phyloP scores from a whole-genome alignment of 768 basidiomycete genomes.

The Panus rudis region DNA sequence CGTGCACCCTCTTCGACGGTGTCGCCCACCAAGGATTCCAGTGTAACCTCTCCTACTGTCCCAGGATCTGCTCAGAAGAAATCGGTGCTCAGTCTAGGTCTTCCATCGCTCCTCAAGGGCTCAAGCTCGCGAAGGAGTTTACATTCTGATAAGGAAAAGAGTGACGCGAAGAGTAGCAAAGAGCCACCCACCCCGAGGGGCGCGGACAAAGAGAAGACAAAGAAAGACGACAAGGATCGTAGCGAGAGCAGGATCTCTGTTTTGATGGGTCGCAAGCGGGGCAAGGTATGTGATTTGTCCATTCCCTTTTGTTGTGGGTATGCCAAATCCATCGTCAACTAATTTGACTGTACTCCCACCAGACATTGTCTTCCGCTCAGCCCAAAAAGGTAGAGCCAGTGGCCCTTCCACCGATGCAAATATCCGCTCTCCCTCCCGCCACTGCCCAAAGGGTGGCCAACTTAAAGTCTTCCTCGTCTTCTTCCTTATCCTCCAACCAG shows the following conservation, averaged over 20 bases:
- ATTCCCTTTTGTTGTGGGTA: constrained; percentile 1
- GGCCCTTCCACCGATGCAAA: constrained; percentile 85
- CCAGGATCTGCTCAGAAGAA: constrained; percentile 67
- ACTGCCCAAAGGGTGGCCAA: constrained; percentile 84
- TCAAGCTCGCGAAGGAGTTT: constrained; percentile 80
- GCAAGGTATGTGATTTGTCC: constrained; percentile 64
- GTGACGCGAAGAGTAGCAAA: constrained; percentile 42
- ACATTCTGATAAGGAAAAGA: constrained; percentile 48
- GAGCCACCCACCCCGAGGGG: constrained; percentile 42
- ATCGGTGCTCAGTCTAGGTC: constrained; percentile 73
- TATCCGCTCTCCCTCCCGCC: constrained; percentile 71
- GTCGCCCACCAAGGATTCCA: constrained; percentile 50
- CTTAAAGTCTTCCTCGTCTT: constrained; percentile 51
- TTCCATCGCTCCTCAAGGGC: constrained; percentile 77
- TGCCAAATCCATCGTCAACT: constrained; percentile 1
- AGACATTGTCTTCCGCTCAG: constrained; percentile 84
- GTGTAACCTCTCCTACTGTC: constrained; percentile 44
- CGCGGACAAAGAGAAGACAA: constrained; percentile 51
- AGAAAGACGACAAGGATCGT: constrained; percentile 75
- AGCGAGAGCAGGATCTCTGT: constrained; percentile 87
- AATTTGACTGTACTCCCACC: constrained; percentile 3
- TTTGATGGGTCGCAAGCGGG: constrained; percentile 82
- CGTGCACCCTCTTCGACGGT: constrained; percentile 32
- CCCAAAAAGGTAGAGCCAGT: constrained; percentile 65
- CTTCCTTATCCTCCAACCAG: constrained; percentile 40